phyloP scores from a whole-genome alignment of 208 protist species.

The Lotmaria passim region DNA sequence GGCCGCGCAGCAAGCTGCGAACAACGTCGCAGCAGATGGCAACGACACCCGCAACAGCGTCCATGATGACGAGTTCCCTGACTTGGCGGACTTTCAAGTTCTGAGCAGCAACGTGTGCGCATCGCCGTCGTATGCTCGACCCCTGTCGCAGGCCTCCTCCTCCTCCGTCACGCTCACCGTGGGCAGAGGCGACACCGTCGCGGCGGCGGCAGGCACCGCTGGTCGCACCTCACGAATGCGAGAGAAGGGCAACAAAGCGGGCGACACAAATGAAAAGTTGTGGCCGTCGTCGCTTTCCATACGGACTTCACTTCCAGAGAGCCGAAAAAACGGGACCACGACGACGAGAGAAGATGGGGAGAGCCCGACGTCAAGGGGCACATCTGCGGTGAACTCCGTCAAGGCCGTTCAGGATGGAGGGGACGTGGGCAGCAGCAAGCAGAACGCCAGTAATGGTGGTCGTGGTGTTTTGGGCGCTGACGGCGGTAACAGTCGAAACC shows the following conservation, averaged over 20 bases:
- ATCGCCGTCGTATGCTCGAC: not conserved
- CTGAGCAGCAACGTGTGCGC: not conserved
- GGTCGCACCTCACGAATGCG: not conserved
- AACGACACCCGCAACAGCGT: not conserved
- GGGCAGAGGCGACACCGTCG: not conserved
- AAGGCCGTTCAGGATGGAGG: no score
- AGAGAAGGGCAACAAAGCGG: not conserved
- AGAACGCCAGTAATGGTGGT: not conserved
- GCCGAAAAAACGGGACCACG: not conserved
- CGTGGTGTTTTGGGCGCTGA: not conserved
- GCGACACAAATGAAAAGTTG: not conserved
- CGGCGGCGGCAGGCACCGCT: not conserved
- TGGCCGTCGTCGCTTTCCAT: slow-evolving; percentile 2
- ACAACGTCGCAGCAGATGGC: not conserved
- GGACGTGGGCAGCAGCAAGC: not conserved
- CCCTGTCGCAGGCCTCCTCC: slow-evolving; percentile 7
- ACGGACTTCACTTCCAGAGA: not conserved
- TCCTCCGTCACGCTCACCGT: slow-evolving; percentile 7
- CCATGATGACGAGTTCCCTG: slow-evolving; percentile 31
- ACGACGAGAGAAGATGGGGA: not conserved
- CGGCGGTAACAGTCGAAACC: not conserved
- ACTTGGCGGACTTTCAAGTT: slow-evolving; percentile 19
- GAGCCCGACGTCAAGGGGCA: not conserved
- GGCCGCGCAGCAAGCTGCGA: not conserved
- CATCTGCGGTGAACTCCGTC: not conserved